Evolutionary conservation across 116 monocot species (phyloP), one percentile per base, ranked within the genome.

Genomic region (Zostera marina): DNA sequence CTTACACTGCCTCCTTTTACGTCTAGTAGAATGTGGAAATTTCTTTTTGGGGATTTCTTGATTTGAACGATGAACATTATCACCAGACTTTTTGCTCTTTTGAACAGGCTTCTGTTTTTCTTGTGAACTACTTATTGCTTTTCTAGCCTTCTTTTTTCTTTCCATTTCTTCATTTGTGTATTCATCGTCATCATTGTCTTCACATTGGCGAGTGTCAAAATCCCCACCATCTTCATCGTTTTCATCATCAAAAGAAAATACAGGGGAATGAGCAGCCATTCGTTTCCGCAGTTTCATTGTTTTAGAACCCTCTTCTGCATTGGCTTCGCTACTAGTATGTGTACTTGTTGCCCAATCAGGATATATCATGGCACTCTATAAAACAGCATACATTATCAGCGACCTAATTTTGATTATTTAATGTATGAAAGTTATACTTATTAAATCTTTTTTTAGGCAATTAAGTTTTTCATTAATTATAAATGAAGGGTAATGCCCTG

Each of bases 1-100:
- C 26, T 25, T 75, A 91, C 91, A 82, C 83, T 68, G 74, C 61
- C 82, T 75, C 70, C 75, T 81, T 47, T 63, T 80, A 11, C 64
- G 63, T 39, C 65, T 69, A 17, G 71, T 78, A 21, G 66, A 70
- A 74, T 77, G 83, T 0, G 70, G 49, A 73, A 83, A 70, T 49
- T 67, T 80, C 66, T 79, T 80, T 48, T 85, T 81, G 11, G 56
- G 54, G 52, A 64, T 48, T 55, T 64, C 69, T 21, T 82, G 23
- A 41, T 9, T 45, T 12, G 44, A 32, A 11, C 59, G 47, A 53
- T 61, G 48, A 61, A 69, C 11, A 61, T 65, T 41, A 25, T 58
- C 66, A 59, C 47, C 59, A 15, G 20, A 42, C 38, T 52, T 78
- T 48, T 72, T 76, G n/a, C n/a, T 22, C 54, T 54, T 76, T 55